Evolutionary conservation across 768 basidiomycete genomes (phyloP), one percentile per base, ranked within the genome.

Genomic region (Boletus reticulatus): DNA sequence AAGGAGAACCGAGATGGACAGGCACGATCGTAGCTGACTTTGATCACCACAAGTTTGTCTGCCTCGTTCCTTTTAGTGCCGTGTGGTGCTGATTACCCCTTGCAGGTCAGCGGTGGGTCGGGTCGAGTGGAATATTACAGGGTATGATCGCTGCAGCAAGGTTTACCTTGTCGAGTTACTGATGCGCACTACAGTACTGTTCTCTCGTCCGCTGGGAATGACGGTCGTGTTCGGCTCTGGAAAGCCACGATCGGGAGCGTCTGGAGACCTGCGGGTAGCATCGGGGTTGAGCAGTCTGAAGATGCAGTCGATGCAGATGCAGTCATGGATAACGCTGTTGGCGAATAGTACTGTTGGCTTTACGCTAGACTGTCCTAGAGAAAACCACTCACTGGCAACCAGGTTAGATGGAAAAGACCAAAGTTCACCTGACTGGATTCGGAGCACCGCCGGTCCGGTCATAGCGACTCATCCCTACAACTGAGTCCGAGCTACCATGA

Each of bases 41-140:
- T 67, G 88, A 89, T 65, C 85, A 92, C 48, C 91, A 92, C 70
- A 85, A 85, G 88, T 88, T 31, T 6, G 67, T 60, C n/a, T 32
- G 41, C 31, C 13, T 37, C 39, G 34, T 22, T 45, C 39, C 17
- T 29, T 1, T 12, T 31, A 16, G n/a, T 27, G 20, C 14, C 19
- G 31, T 59, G 53, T 29, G 29, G 29, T 29, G 29, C 58, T 59
- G 44, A 66, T 43, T 31, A 16, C 9, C 10, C 6, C 4, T 45
- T 58, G 20, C 56, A 89, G 89, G 59, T 85, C 88, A 0, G 80
- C 87, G 4, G 82, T 95, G 11, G 87, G 88, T 3, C 80, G 87
- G 62, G 94, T 99, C 0, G 94, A 95, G 68, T 98, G 96, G 93
- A 96, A 96, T 67, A 85, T 94, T 47, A 90, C 87, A 34, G 90